Percentiles rank a stretch among this genome's conserved stretches.
Conservation (phyloP, 75 land plant genomes). For the Selaginella moellendorffii region DNA sequence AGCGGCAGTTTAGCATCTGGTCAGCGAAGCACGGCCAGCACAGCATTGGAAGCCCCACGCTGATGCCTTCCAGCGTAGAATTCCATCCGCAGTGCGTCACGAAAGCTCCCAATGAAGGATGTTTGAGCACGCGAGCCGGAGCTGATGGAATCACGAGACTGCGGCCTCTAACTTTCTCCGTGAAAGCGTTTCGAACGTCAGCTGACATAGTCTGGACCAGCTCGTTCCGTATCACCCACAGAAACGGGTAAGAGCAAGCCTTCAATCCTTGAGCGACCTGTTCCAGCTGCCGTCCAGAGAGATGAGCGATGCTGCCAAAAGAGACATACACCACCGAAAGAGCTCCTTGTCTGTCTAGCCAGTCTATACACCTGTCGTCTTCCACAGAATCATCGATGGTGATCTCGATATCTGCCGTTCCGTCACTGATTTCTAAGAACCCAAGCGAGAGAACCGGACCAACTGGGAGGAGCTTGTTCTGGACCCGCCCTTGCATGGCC, state of each 20-base stretch:
- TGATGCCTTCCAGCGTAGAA: slow-evolving; percentile 1
- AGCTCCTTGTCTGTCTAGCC: background rate
- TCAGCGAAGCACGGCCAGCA: slow-evolving; percentile 3
- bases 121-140: background rate
- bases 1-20: background rate
- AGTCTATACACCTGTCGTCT: background rate
- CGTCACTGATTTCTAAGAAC: background rate
- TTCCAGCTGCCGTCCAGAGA: background rate
- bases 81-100: slow-evolving; percentile 9
- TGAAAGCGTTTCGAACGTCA: background rate
- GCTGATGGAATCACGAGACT: background rate
- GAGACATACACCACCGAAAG: background rate
- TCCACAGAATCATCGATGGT: background rate
- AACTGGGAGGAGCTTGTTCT: background rate
- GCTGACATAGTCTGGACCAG: background rate
- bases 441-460: background rate
- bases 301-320: slow-evolving; percentile 3
- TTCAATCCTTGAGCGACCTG: slow-evolving; percentile 2
- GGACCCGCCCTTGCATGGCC: background rate
- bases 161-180: background rate
- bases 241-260: background rate
- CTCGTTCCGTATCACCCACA: slow-evolving; percentile 3
- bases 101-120: background rate
- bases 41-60: background rate
- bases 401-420: background rate